Conservation (phyloP, 108 stramenopile genomes). For the Conticribra guillardii region DNA sequence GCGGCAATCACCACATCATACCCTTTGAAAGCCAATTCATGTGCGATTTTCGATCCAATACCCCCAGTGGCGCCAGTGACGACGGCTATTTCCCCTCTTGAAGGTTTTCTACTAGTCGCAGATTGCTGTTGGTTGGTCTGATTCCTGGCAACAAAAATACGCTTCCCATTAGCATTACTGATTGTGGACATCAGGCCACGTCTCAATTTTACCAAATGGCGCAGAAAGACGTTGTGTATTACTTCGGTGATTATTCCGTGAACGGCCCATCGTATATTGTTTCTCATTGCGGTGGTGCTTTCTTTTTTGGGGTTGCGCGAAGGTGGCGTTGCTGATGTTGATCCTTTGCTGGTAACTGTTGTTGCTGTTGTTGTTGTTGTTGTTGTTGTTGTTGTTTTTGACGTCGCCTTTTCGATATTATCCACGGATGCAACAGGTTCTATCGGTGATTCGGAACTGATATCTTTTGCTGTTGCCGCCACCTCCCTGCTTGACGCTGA, state of each 20-base stretch:
- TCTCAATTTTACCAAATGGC: conserved; percentile 15
- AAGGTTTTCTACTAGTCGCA: conserved; percentile 1
- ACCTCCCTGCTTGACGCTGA: too few relatives aligned
- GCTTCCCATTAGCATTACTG: too few relatives aligned
- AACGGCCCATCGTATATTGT: conserved; percentile 43
- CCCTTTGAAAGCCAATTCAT: conserved; percentile 34
- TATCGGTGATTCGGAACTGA: too few relatives aligned
- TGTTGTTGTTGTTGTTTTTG: too few relatives aligned
- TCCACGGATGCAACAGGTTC: too few relatives aligned
- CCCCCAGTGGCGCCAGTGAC: conserved; percentile 48
- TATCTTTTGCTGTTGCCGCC: too few relatives aligned
- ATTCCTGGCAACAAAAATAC: too few relatives aligned
- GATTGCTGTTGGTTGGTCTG: not conserved
- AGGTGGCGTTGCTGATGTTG: too few relatives aligned
- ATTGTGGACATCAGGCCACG: too few relatives aligned
- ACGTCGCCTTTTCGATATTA: too few relatives aligned
- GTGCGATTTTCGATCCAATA: conserved; percentile 43
- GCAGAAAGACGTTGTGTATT: conserved; percentile 34
- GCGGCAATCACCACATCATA: conserved; percentile 51
- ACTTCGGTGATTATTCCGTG: conserved; percentile 36
- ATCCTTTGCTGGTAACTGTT: too few relatives aligned
- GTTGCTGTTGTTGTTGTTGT: too few relatives aligned
- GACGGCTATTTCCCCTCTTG: conserved; percentile 33
- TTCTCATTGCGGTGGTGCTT: conserved; percentile 13
- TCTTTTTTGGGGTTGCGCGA: not conserved